Evolutionary conservation across 139 green algal genomes (phyloP).

Genomic region (Closterium sp.): DNA sequence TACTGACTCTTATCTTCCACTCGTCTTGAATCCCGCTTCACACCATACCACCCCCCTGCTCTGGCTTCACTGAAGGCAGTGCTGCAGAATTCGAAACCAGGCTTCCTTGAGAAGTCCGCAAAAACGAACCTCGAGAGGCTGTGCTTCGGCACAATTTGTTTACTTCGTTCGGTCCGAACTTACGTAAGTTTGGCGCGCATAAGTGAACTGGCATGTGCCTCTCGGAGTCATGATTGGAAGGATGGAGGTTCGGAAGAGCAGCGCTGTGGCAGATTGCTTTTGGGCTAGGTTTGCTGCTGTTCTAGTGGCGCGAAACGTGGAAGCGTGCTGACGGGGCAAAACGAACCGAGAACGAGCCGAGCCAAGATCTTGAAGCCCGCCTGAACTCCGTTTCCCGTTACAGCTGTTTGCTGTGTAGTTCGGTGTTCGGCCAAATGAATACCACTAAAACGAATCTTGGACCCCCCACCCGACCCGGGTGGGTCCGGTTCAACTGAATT

Average conservation of each 20-base stretch:
- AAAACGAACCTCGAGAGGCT: not conserved
- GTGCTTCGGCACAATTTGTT: not conserved
- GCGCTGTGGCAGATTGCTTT: not conserved
- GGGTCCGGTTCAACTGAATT: no score
- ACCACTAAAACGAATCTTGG: no score
- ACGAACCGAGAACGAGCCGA: not conserved
- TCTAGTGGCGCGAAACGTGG: not conserved
- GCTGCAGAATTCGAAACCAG: not conserved
- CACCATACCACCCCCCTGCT: no score
- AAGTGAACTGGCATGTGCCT: not conserved
- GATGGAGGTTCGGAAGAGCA: not conserved
- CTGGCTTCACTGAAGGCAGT: not conserved
- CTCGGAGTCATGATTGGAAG: not conserved
- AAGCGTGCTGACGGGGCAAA: not conserved
- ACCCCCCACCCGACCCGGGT: no score
- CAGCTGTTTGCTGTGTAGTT: no score
- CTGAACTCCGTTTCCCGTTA: not conserved
- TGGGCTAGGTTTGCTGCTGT: not conserved
- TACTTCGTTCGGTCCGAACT: not conserved
- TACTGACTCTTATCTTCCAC: no score
- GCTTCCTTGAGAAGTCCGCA: not conserved
- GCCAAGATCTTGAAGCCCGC: not conserved
- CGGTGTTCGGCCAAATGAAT: no score
- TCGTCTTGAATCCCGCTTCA: no score
- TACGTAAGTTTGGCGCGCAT: not conserved